Base-by-base conservation (phyloP, 345 rosid genomes). In the Carallia brachiata region DNA sequence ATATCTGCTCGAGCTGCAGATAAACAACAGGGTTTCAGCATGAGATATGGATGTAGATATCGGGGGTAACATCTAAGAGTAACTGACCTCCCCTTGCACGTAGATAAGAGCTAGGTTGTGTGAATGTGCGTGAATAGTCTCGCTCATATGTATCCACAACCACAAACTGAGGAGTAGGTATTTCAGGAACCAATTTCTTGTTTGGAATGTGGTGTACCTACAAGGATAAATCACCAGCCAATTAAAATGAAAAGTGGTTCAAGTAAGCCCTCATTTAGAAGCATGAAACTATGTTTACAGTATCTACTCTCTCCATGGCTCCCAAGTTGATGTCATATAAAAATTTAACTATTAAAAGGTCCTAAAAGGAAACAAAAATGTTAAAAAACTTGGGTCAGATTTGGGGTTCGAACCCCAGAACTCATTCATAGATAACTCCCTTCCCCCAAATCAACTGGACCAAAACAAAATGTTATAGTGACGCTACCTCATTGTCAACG, bases 1-100 rank as follows among this genome's bases (percentile, higher is more conserved):
- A 95, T 82, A 88, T 92, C 99, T 34, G 99, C 90, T 75, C 99
- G 84, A 66, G 96, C 99, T 92, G 80, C 84, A 81, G 71, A 78
- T 19, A 65, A 61, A 13, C 55, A 72, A 52, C 64, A 71, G 17
- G 73, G 37, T 57, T 68, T 74, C 52, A 73, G 69, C 13, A 47
- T 44, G 57, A 54, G 18, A 44, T 12, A 30, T 30, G 7, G 31
- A 73, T 13, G 9, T 27, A 61, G 31, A 36, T 10, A 54, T n/a
- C 30, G 6, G 16, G n/a, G 31, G 32, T 27, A 9, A 15, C 28
- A 44, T 12, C 17, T 30, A 1, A 27, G 1, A 19, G 8, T 69
- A 23, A 67, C 82, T 56, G 55, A 95, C 99, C 99, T 92, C 99
- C 99, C 77, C 98, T 84, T 9, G 96, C 98, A 60, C 98, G 98